Evolutionary conservation across 331 rosid genomes (phyloP).

Genomic region (Quercus phellos): DNA sequence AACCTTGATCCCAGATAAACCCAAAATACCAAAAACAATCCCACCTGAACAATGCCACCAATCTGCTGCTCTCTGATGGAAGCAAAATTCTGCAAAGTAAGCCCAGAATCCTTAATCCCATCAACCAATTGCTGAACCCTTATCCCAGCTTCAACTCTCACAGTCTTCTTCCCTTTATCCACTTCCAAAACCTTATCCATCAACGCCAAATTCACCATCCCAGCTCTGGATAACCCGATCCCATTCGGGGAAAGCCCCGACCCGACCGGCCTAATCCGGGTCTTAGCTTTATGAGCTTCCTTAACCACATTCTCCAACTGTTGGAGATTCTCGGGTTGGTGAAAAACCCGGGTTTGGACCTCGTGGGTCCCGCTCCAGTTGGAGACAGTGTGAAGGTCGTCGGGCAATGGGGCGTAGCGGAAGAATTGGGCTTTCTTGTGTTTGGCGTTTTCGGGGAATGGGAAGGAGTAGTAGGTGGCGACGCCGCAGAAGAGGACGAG

Average conservation of each 20-base stretch:
- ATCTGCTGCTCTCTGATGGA: constrained; percentile 94
- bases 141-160: constrained; percentile 86
- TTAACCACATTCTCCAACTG: constrained; percentile 58
- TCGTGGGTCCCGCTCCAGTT: constrained; percentile 98
- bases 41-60: constrained; percentile 92
- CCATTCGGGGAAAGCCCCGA: constrained; percentile 91
- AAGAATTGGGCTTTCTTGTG: constrained; percentile 91
- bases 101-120: constrained; percentile 80
- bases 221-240: constrained; percentile 71
- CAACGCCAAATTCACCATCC: constrained; percentile 84
- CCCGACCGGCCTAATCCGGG: constrained; percentile 83
- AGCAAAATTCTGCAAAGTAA: constrained; percentile 89
- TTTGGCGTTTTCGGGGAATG: constrained; percentile 67
- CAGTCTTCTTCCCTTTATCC: constrained; percentile 64
- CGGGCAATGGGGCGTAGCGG: constrained; percentile 93
- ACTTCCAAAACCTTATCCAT: constrained; percentile 88
- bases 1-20: neutral
- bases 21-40: neutral
- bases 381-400: constrained; percentile 81
- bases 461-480: constrained; percentile 85
- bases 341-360: constrained; percentile 76
- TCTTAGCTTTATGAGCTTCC: constrained; percentile 50
- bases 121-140: constrained; percentile 93
- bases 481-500: constrained; percentile 72
- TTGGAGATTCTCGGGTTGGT: constrained; percentile 68